phyloP scores from a whole-genome alignment of 176 grass and related monocot species.

The Carex kokanica region DNA sequence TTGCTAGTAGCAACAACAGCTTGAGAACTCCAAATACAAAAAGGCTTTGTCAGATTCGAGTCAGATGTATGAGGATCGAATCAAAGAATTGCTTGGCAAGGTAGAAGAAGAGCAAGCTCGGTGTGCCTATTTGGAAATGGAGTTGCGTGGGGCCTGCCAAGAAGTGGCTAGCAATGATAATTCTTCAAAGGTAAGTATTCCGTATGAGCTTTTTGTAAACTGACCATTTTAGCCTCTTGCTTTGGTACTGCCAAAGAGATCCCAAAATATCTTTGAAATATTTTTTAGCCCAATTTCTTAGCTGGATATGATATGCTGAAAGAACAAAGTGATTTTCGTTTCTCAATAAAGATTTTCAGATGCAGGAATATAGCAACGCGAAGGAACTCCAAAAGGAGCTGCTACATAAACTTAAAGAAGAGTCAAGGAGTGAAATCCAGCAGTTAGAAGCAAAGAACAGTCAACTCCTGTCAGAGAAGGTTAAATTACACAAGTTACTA shows the following conservation, averaged over 20 bases:
- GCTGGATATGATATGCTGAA: background rate
- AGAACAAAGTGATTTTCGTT: background rate
- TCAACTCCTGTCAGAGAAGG: conserved; percentile 68
- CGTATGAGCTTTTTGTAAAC: conserved; percentile 11
- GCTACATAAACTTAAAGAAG: conserved; percentile 45
- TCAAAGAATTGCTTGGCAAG: conserved; percentile 43
- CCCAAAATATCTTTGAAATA: background rate
- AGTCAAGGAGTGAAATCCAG: conserved; percentile 45
- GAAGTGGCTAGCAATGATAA: conserved; percentile 52
- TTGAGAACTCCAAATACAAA: conserved; percentile 51
- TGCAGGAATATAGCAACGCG: conserved; percentile 50
- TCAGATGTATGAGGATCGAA: conserved; percentile 57
- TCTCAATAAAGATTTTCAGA: conserved; percentile 29
- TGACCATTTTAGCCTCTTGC: background rate
- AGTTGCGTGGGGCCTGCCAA: conserved; percentile 35
- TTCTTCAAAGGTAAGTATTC: conserved; percentile 53
- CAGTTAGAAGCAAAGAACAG: conserved; percentile 46
- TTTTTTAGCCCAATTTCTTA: background rate
- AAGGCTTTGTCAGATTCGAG: conserved; percentile 49
- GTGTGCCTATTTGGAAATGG: conserved; percentile 40
- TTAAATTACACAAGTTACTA: conserved; percentile 26
- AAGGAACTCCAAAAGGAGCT: conserved; percentile 51
- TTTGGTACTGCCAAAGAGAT: background rate
- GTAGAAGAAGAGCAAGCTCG: conserved; percentile 61
- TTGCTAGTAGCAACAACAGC: conserved; percentile 73